Percentiles rank a stretch among this genome's conserved stretches.
Evolutionary conservation across 1,284 basidiomycete species (phyloP).

Genomic region (Trichosporon inkin): DNA sequence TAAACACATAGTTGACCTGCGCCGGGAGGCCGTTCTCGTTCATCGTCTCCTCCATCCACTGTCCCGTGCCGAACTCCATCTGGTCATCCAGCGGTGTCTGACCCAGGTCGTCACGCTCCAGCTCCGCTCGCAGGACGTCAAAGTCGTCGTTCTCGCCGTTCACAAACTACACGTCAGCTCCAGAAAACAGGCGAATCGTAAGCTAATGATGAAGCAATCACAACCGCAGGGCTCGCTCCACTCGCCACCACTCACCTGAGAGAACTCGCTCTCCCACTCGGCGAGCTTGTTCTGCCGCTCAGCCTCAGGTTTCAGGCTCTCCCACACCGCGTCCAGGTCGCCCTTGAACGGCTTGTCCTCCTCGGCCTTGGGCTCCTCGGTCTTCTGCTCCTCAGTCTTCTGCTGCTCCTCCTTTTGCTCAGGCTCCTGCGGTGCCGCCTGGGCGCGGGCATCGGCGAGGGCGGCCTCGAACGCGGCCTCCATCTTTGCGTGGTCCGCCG

Average conservation of each 20-base stretch:
- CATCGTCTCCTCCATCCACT: conserved; percentile 13
- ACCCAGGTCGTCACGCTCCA: conserved; percentile 44
- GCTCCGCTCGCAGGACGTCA: conserved; percentile 39
- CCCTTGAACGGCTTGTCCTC: conserved; percentile 41
- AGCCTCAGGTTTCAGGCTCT: conserved; percentile 51
- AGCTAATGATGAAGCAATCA: no score
- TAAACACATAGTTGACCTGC: conserved; percentile 67
- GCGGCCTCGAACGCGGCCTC: conserved; percentile 74
- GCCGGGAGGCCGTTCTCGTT: conserved; percentile 69
- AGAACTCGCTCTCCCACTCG: conserved; percentile 86
- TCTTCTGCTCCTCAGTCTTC: conserved; percentile 54
- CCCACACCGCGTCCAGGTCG: conserved; percentile 52
- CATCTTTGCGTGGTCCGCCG: conserved; percentile 46
- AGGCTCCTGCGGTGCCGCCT: conserved; percentile 7
- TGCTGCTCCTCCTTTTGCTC: conserved; percentile 16
- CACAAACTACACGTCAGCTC: conserved; percentile 33
- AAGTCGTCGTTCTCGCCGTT: conserved; percentile 48
- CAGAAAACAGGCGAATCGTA: no score
- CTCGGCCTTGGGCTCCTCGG: conserved; percentile 48
- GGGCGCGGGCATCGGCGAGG: conserved; percentile 61
- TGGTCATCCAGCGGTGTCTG: conserved; percentile 41
- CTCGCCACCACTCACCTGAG: conserved; percentile 53
- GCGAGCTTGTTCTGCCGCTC: conserved; percentile 60
- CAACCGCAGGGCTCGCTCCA: no score
- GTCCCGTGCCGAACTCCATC: conserved; percentile 40